phyloP scores from a whole-genome alignment of 148 eudicot species.

The Vaccinium macrocarpon region DNA sequence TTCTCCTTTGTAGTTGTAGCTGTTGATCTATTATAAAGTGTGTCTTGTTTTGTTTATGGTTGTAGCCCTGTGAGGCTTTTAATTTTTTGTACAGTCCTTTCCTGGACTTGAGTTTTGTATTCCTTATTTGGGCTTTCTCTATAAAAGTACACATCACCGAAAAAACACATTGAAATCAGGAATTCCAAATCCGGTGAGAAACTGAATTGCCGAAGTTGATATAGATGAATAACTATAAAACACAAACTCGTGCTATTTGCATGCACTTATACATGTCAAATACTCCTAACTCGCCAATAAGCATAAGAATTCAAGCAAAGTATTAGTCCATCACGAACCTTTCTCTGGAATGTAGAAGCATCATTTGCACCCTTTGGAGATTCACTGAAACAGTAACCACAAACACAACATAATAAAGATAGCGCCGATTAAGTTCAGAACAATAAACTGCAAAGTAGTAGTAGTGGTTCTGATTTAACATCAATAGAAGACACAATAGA shows the following conservation, averaged over 20 bases:
- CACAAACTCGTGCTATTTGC: not conserved
- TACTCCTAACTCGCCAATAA: not conserved
- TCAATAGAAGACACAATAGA: not conserved
- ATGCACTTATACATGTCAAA: not conserved
- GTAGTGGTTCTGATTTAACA: not conserved
- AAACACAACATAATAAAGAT: slow-evolving; percentile 7
- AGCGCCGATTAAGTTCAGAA: not conserved
- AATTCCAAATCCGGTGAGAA: not conserved
- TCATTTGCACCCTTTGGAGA: slow-evolving; percentile 97
- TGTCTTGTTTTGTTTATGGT: too few relatives aligned
- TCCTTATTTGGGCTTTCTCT: too few relatives aligned
- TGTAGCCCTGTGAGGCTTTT: too few relatives aligned
- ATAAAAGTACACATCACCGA: too few relatives aligned
- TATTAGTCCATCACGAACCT: slow-evolving; percentile 49
- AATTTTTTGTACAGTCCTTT: too few relatives aligned
- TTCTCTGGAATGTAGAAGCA: slow-evolving; percentile 94
- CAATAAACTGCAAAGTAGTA: not conserved
- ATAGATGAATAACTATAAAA: not conserved
- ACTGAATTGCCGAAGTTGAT: not conserved
- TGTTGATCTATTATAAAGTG: too few relatives aligned
- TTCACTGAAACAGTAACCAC: slow-evolving; percentile 57
- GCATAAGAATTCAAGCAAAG: not conserved
- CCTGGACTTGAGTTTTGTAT: too few relatives aligned
- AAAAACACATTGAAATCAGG: not conserved
- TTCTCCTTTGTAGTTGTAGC: too few relatives aligned